Evolutionary conservation across 2,329 filamentous ascomycete species (phyloP).

Genomic region (Teratosphaeria destructans): DNA sequence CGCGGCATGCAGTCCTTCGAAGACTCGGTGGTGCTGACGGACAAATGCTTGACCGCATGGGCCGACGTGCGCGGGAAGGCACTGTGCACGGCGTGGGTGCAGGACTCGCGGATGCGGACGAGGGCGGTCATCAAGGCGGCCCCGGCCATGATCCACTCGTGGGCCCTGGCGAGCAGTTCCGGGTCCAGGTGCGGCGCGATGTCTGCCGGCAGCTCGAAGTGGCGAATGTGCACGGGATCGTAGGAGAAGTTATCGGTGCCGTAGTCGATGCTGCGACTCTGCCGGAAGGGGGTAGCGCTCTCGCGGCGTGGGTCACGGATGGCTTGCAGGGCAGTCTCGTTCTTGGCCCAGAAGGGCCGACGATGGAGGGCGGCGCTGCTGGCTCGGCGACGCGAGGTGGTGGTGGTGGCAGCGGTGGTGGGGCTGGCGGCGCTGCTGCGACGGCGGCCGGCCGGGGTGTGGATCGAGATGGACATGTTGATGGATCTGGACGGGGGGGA

Average conservation of each 20-base stretch:
- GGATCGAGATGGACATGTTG: neutral
- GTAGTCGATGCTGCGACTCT: slow-evolving; percentile 9
- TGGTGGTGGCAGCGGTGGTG: neutral
- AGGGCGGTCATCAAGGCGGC: slow-evolving; percentile 36
- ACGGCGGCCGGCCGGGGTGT: neutral
- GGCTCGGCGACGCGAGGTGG: neutral
- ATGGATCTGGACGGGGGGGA: neutral
- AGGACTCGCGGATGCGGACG: slow-evolving; percentile 24
- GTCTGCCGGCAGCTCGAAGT: slow-evolving; percentile 29
- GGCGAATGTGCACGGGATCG: slow-evolving; percentile 26
- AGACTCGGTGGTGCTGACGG: neutral
- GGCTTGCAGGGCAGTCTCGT: slow-evolving; percentile 12
- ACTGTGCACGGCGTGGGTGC: slow-evolving; percentile 22
- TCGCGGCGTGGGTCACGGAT: slow-evolving; percentile 12
- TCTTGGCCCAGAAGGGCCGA: slow-evolving; percentile 8
- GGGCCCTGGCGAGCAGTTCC: slow-evolving; percentile 23
- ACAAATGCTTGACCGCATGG: neutral
- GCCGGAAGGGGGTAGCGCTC: slow-evolving; percentile 7
- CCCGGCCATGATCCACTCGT: slow-evolving; percentile 32
- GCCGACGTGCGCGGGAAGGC: slow-evolving; percentile 19
- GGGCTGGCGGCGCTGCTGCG: neutral
- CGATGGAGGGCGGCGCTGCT: neutral
- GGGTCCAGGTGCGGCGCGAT: slow-evolving; percentile 29
- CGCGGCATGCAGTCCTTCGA: neutral
- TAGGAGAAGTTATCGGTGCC: slow-evolving; percentile 25